Conservation (phyloP, 805 yeast species). For the Yarrowia divulgata region DNA sequence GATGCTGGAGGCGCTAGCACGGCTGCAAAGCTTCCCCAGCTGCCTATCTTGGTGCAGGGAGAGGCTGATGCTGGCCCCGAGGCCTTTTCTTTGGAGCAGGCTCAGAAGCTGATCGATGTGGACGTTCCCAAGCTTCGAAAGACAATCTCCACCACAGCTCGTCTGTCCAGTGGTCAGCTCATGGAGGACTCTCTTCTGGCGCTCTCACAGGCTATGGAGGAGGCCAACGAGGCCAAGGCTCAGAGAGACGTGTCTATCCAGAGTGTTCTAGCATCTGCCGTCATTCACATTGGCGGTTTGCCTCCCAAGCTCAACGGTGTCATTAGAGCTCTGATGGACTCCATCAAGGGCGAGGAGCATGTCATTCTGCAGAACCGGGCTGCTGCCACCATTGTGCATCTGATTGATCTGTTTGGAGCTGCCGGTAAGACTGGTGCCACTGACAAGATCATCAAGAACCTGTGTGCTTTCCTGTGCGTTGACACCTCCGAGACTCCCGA, state of each 20-base stretch:
- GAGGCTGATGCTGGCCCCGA: conserved; percentile 93
- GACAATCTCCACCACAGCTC: conserved; percentile 68
- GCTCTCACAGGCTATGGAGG: conserved; percentile 68
- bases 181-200: conserved; percentile 80
- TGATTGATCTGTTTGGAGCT: conserved; percentile 65
- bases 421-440: conserved; percentile 74
- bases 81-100: conserved; percentile 83
- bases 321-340: conserved; percentile 90
- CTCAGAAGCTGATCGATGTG: conserved; percentile 70
- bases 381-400: conserved; percentile 69
- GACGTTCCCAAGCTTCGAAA: conserved; percentile 71
- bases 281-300: conserved; percentile 60
- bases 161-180: conserved; percentile 73
- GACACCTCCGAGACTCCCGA: conserved; percentile 97
- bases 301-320: conserved; percentile 90
- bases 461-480: conserved; percentile 92
- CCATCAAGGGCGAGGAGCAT: conserved; percentile 78
- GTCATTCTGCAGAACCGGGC: conserved; percentile 71
- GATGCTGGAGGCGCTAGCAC: conserved; percentile 74
- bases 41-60: conserved; percentile 92
- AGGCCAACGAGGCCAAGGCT: conserved; percentile 62
- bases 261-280: conserved; percentile 80
- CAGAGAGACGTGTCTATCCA: conserved; percentile 61
- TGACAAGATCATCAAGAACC: conserved; percentile 86
- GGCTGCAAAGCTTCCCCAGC: conserved; percentile 72